Evolutionary conservation across 306 rosid genomes (phyloP).

Genomic region (Ochetophila trinervis): DNA sequence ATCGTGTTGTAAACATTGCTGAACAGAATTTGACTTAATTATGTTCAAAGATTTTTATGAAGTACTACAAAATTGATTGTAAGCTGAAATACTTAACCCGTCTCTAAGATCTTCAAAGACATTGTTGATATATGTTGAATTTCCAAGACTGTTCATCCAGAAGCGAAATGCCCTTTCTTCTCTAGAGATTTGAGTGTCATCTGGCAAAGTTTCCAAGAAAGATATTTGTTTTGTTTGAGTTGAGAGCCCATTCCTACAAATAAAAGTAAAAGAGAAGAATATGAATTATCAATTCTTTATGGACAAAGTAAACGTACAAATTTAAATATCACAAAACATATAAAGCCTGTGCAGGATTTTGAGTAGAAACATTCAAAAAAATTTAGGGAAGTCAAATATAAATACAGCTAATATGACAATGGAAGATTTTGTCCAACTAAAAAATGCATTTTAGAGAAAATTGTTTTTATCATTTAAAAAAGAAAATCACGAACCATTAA

Average conservation of each 20-base stretch:
- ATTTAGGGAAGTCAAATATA: no score
- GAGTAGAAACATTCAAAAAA: no score
- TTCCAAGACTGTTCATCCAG: slow-evolving; percentile 88
- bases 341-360: no score
- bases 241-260: slow-evolving; percentile 86
- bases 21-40: slow-evolving; percentile 1
- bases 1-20: not conserved
- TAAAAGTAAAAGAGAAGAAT: not conserved
- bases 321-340: no score
- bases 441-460: no score
- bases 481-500: no score
- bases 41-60: not conserved
- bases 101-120: slow-evolving; percentile 92
- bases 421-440: no score
- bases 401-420: no score
- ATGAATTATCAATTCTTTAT: no score
- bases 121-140: slow-evolving; percentile 78
- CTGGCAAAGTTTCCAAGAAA: slow-evolving; percentile 72
- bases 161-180: slow-evolving; percentile 95
- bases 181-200: slow-evolving; percentile 76
- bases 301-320: no score
- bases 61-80: not conserved
- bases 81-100: slow-evolving; percentile 43
- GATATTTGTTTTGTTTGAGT: slow-evolving; percentile 63
- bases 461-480: no score